Percentiles rank a stretch among this genome's conserved stretches.
Conservation (phyloP, 73 alveolate species). For the Symbiodinium natans region DNA sequence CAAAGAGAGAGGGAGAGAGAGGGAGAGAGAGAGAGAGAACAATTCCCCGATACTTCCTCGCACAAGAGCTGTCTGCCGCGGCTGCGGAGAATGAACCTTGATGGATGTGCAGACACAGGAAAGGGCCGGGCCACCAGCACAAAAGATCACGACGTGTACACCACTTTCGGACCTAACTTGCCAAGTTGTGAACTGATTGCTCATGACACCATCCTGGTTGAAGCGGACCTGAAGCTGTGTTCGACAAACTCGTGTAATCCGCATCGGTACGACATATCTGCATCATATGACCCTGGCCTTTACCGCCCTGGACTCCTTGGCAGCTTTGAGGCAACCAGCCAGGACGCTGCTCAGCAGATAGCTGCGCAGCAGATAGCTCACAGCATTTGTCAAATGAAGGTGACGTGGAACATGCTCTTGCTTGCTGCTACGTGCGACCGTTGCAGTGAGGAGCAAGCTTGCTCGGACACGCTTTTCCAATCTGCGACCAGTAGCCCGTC, state of each 20-base stretch:
- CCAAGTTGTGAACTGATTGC: slow-evolving; percentile 15
- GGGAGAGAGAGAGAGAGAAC: no score
- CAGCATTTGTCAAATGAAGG: no score
- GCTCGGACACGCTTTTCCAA: background rate
- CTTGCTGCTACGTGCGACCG: background rate
- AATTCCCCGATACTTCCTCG: background rate
- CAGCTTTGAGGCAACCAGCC: slow-evolving; percentile 75
- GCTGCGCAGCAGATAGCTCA: background rate
- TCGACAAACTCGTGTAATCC: background rate
- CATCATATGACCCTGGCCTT: no score
- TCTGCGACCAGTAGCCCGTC: background rate
- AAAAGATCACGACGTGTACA: background rate
- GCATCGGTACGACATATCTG: background rate
- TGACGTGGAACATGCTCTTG: background rate
- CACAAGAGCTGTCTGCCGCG: slow-evolving; percentile 55
- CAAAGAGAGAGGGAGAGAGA: background rate
- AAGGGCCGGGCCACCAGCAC: background rate
- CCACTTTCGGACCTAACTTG: no score
- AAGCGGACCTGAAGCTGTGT: slow-evolving; percentile 38
- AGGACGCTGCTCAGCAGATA: slow-evolving; percentile 75
- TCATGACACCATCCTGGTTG: slow-evolving; percentile 69
- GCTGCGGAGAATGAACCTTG: slow-evolving; percentile 56
- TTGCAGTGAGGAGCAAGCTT: no score
- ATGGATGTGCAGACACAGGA: background rate
- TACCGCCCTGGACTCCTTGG: slow-evolving; percentile 64